Percentiles rank a stretch among this genome's conserved stretches.
Evolutionary conservation across 2,329 filamentous ascomycete genomes (phyloP).

Genomic region (Cladosporium colombiae): DNA sequence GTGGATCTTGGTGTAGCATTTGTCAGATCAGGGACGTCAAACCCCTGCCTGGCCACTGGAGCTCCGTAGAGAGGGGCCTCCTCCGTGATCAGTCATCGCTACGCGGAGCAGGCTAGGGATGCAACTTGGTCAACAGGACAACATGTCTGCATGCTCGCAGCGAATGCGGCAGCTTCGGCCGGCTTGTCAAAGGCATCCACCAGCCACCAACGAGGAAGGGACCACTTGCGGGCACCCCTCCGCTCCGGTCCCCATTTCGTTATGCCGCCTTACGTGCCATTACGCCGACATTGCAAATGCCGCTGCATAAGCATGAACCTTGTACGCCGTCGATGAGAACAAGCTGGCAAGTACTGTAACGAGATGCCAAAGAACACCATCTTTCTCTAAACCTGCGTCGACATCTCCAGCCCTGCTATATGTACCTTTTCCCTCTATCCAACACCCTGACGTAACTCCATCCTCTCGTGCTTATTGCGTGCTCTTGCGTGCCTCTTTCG

Average conservation of each 20-base stretch:
- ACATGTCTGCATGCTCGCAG: slow-evolving; percentile 2
- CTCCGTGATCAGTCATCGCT: neutral
- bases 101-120: neutral
- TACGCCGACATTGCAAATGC: slow-evolving; percentile 14
- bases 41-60: neutral
- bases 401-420: slow-evolving; percentile 1
- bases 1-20: neutral
- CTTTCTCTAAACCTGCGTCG: neutral
- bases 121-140: neutral
- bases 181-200: neutral
- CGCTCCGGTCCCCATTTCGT: slow-evolving; percentile 3
- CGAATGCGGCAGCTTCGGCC: slow-evolving; percentile 15
- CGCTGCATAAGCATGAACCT: slow-evolving; percentile 15
- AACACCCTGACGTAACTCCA: slow-evolving; percentile 15
- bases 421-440: neutral
- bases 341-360: slow-evolving; percentile 7
- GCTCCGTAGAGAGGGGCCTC: neutral
- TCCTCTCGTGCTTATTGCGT: slow-evolving; percentile 17
- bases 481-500: slow-evolving; percentile 15
- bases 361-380: neutral
- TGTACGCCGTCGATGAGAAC: slow-evolving; percentile 1
- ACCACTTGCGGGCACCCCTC: slow-evolving; percentile 15
- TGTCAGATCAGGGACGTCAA: neutral
- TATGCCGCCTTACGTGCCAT: slow-evolving; percentile 17
- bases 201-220: slow-evolving; percentile 8